phyloP scores from a whole-genome alignment of 805 yeast genomes.

The Candida berthetii region DNA sequence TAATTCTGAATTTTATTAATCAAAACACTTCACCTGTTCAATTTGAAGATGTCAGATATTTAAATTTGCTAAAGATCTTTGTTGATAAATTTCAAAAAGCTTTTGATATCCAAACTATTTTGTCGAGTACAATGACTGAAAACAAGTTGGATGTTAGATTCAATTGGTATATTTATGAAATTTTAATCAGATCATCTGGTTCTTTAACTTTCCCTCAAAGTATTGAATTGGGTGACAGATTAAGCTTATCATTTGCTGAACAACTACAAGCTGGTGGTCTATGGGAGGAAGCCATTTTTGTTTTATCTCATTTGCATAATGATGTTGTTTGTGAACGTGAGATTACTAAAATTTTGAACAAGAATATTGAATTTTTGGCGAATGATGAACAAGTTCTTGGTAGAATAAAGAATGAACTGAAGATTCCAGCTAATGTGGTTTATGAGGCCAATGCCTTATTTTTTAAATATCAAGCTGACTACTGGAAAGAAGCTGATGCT shows the following conservation, averaged over 20 bases:
- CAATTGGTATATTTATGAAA: conserved; percentile 47
- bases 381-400: conserved; percentile 20
- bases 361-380: conserved; percentile 17
- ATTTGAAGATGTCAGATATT: conserved; percentile 13
- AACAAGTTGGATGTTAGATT: conserved; percentile 27
- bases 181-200: conserved; percentile 30
- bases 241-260: conserved; percentile 40
- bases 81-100: conserved; percentile 14
- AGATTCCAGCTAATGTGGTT: conserved; percentile 42
- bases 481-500: conserved; percentile 53
- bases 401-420: conserved; percentile 30
- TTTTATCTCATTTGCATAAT: conserved; percentile 48
- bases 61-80: conserved; percentile 23
- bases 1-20: conserved; percentile 22
- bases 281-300: conserved; percentile 57
- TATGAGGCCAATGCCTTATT: conserved; percentile 56
- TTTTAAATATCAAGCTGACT: conserved; percentile 42
- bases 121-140: conserved; percentile 9
- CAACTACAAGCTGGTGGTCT: conserved; percentile 41
- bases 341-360: conserved; percentile 26
- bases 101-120: conserved; percentile 9
- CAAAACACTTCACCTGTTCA: conserved; percentile 7
- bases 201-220: conserved; percentile 16
- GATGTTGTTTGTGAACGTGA: conserved; percentile 36
- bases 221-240: conserved; percentile 25